phyloP scores from a whole-genome alignment of 495 filamentous ascomycete species.

The Lindgomyces ingoldianus region DNA sequence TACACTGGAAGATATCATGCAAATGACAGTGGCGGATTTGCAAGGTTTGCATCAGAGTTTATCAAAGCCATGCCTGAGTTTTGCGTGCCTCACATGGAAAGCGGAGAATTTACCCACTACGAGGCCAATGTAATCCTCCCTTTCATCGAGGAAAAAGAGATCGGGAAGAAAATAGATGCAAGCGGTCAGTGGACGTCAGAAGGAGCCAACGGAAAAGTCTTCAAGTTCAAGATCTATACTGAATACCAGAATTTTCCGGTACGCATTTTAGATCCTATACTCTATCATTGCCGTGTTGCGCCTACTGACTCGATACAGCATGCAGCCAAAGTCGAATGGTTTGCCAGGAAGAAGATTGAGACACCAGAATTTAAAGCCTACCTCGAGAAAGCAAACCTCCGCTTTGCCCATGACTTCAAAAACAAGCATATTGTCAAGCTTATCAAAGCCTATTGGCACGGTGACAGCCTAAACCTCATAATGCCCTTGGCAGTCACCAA shows the following conservation, averaged over 20 bases:
- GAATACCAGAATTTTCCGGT: conserved; percentile 23
- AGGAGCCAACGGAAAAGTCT: conserved; percentile 27
- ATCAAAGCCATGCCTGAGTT: conserved; percentile 7
- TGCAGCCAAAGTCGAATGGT: conserved; percentile 12
- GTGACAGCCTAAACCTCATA: conserved; percentile 20
- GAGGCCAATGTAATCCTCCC: conserved; percentile 7
- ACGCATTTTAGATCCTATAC: not conserved
- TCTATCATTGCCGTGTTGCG: not conserved
- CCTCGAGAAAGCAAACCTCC: conserved; percentile 21
- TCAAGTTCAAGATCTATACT: conserved; percentile 22
- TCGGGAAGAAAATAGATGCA: conserved; percentile 11
- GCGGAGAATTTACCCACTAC: conserved; percentile 12
- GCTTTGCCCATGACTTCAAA: not conserved
- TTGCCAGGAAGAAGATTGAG: conserved; percentile 26
- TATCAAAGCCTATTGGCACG: conserved; percentile 29
- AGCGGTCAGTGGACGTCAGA: conserved; percentile 12
- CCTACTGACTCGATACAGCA: conserved; percentile 1
- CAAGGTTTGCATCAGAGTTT: conserved; percentile 6
- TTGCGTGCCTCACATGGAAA: conserved; percentile 16
- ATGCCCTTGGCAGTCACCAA: conserved; percentile 31
- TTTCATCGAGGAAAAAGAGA: conserved; percentile 18
- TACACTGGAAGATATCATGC: conserved; percentile 3
- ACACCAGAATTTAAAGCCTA: conserved; percentile 1
- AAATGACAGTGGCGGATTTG: not conserved
- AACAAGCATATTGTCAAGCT: conserved; percentile 30